These are phyloP conservation scores for Tinospora cordifolia DNA, from an alignment of 164 flowering plant species.

Conservation along the genomic window DNA sequence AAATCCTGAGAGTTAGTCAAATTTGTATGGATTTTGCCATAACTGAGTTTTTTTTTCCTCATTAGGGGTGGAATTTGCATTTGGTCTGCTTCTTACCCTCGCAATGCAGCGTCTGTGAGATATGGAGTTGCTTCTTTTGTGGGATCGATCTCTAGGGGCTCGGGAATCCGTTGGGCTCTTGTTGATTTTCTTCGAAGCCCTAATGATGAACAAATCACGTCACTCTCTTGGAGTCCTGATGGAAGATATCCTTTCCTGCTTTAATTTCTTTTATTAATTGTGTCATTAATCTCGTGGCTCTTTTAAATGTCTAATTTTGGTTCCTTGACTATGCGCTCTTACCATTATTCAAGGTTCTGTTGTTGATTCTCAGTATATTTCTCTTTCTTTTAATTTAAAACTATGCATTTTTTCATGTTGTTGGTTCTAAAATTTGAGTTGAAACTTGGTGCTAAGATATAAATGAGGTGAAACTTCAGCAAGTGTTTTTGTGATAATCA, in stretches of 20 bases:
- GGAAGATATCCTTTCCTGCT: slow-evolving; percentile 79
- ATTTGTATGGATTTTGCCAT: neutral
- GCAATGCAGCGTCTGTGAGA: slow-evolving; percentile 75
- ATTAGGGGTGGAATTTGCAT: slow-evolving; percentile 91
- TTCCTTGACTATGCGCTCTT: neutral
- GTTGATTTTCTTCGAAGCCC: slow-evolving; percentile 74
- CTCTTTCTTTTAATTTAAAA: too few species aligned
- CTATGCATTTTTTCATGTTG: too few species aligned
- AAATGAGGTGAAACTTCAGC: neutral
- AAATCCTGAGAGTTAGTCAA: neutral
- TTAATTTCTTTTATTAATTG: neutral
- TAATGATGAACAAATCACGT: slow-evolving; percentile 61
- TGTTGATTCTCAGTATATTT: neutral
- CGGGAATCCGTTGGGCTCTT: slow-evolving; percentile 71
- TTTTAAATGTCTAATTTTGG: neutral
- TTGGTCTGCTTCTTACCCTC: slow-evolving; percentile 94
- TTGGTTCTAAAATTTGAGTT: neutral
- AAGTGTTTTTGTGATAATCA: too few species aligned
- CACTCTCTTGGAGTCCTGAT: slow-evolving; percentile 92
- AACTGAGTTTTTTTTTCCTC: neutral
- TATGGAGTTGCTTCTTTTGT: slow-evolving; percentile 55
- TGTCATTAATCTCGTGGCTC: neutral
- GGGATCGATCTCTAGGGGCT: slow-evolving; percentile 65
- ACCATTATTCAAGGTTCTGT: neutral
- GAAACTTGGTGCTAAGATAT: too few species aligned